Evolutionary conservation across 1,139 yeast genomes (phyloP), one percentile per base, ranked within the genome.

Genomic region (Hanseniaspora uvarum): DNA sequence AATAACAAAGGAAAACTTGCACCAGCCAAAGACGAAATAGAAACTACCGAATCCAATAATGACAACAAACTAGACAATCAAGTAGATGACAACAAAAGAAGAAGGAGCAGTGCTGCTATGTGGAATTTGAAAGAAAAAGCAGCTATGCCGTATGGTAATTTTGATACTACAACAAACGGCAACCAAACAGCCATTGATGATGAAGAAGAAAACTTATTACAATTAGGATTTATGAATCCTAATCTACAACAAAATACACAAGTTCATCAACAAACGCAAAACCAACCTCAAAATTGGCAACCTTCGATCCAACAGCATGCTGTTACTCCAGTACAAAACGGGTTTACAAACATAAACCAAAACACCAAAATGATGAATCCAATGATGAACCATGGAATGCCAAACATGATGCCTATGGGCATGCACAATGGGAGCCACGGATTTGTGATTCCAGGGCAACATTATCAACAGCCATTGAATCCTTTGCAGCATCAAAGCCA

Each of bases 61-160:
- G 36, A 48, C 45, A n/a, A 18, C 26, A 48, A 43, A 21, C 41
- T n/a, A 31, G 14, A 21, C 31, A 36, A 37, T 10, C 19, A 28
- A 38, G 44, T 26, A 21, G 33, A 48, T n/a, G 34, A 44, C 21
- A 21, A 11, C 26, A 44, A 31, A 23, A 50, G 53, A 50, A 50
- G 53, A 50, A 38, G 53, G 8, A 50, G 53, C 34, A 34, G 43
- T 18, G 46, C 41, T 6, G 30, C 46, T 21, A 28, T 28, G 11
- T 50, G 53, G 53, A 50, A 50, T 19, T 50, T 50, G 34, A 23
- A 50, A 11, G 48, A 50, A 36, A 50, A 50, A 23, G 53, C 53
- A 11, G 53, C 53, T 3, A 50, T 50, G 53, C 53, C 53, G 7
- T 50, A 50, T 43, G 48, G 48, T 7, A 19, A 12, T n/a, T 23